Evolutionary conservation across 345 rosid species (phyloP).

Genomic region (Trapa bicornis): DNA sequence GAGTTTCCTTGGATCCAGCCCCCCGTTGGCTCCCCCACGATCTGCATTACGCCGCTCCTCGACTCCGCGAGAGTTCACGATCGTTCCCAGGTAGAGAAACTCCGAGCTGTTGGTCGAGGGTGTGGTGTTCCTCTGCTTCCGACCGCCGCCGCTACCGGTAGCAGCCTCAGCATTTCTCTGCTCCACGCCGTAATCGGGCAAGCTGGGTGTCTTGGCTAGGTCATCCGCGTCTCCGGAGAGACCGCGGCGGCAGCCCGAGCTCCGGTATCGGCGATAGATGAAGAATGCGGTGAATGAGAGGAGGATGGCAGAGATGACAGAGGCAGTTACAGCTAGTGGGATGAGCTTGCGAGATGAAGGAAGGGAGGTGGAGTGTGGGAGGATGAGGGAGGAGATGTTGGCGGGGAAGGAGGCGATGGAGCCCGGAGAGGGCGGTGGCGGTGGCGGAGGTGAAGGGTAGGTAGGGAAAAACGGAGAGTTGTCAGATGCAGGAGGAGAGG

Average conservation of each 20-base stretch:
- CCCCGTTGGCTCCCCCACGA: constrained; percentile 5
- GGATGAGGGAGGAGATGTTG: constrained; percentile 74
- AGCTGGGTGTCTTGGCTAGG: constrained; percentile 25
- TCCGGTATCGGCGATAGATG: constrained; percentile 36
- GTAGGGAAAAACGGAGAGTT: constrained; percentile 69
- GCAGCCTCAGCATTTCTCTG: constrained; percentile 10
- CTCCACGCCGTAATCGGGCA: constrained; percentile 4
- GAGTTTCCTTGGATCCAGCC: constrained; percentile 41
- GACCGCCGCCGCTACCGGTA: constrained; percentile 3
- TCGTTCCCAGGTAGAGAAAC: constrained; percentile 18
- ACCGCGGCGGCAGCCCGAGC: constrained; percentile 11
- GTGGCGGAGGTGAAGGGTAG: constrained; percentile 64
- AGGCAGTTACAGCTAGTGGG: constrained; percentile 46
- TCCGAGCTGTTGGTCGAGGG: constrained; percentile 51
- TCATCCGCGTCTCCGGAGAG: constrained; percentile 34
- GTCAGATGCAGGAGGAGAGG: constrained; percentile 36
- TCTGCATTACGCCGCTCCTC: constrained; percentile 8
- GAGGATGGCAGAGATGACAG: constrained; percentile 31
- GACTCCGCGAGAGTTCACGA: constrained; percentile 1
- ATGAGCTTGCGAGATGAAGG: constrained; percentile 64
- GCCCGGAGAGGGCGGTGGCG: constrained; percentile 59
- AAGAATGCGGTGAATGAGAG: constrained; percentile 34
- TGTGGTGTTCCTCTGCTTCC: constrained; percentile 25
- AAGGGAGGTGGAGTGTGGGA: constrained; percentile 53
- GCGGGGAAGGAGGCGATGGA: constrained; percentile 82